Conservation (phyloP, 2,329 filamentous ascomycete species). For the Cytospora leucostoma region DNA sequence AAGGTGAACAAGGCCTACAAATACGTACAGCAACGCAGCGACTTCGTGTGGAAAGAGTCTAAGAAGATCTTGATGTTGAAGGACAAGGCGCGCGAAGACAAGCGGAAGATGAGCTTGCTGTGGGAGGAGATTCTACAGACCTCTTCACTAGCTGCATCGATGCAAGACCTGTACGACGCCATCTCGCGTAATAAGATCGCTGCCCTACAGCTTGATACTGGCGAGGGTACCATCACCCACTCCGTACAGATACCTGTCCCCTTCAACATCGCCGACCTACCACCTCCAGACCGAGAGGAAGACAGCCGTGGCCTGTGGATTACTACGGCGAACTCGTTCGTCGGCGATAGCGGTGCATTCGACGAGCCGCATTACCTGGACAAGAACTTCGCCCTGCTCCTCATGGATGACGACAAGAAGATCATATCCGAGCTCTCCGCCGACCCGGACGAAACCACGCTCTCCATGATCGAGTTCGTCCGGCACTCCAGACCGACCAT, state of each 20-base stretch:
- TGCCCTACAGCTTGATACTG: constrained; percentile 72
- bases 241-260: constrained; percentile 67
- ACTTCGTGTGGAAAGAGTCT: constrained; percentile 90
- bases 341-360: constrained; percentile 63
- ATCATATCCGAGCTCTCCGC: constrained; percentile 73
- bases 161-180: constrained; percentile 78
- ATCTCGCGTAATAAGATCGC: constrained; percentile 86
- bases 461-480: constrained; percentile 79
- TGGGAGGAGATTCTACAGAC: constrained; percentile 71
- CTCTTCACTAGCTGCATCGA: constrained; percentile 79
- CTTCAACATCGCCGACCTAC: constrained; percentile 72
- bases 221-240: constrained; percentile 58
- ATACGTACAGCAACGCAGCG: constrained; percentile 84
- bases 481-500: constrained; percentile 70
- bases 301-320: constrained; percentile 79
- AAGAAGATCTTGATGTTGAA: constrained; percentile 80
- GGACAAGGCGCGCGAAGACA: constrained; percentile 74
- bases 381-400: constrained; percentile 82
- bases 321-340: constrained; percentile 79
- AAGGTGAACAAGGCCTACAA: constrained; percentile 92
- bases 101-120: constrained; percentile 62
- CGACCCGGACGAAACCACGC: constrained; percentile 73
- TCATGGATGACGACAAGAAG: constrained; percentile 79
- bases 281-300: constrained; percentile 62
- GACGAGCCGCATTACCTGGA: constrained; percentile 71